Evolutionary conservation across 2,329 filamentous ascomycete genomes (phyloP).

Genomic region (Aspergillus uvarum): DNA sequence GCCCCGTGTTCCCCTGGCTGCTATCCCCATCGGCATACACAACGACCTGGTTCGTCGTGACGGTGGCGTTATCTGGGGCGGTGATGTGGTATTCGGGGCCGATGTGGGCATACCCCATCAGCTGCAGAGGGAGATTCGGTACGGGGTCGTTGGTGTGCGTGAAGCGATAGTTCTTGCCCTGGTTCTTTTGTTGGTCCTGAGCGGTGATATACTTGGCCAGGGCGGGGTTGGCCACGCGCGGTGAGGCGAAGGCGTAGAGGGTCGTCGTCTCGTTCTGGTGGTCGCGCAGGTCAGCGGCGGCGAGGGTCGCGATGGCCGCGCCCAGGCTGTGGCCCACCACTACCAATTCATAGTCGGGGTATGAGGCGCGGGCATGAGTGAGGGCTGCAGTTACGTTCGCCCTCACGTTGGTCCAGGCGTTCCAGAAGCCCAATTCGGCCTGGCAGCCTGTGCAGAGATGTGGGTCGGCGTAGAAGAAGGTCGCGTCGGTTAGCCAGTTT

Average conservation of each 20-base stretch:
- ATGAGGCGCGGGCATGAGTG: constrained; percentile 14
- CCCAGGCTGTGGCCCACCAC: constrained; percentile 67
- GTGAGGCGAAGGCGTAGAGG: constrained; percentile 67
- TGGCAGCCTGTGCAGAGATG: constrained; percentile 46
- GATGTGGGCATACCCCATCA: constrained; percentile 64
- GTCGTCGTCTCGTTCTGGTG: constrained; percentile 50
- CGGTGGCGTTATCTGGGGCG: constrained; percentile 25
- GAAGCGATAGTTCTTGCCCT: constrained; percentile 59
- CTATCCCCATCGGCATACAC: constrained; percentile 26
- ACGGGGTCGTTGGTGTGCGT: constrained; percentile 69
- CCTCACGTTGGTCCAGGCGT: constrained; percentile 42
- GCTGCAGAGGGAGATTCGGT: constrained; percentile 63
- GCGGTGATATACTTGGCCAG: constrained; percentile 56
- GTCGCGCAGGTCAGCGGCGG: constrained; percentile 56
- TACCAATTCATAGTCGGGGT: constrained; percentile 42
- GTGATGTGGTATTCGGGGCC: constrained; percentile 67
- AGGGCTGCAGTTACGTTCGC: constrained; percentile 39
- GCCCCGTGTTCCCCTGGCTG: constrained; percentile 25
- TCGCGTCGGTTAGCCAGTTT: constrained; percentile 30
- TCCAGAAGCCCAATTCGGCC: constrained; percentile 49
- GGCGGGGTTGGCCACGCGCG: constrained; percentile 61
- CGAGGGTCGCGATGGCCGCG: constrained; percentile 63
- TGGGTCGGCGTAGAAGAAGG: constrained; percentile 31
- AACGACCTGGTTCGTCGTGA: constrained; percentile 20
- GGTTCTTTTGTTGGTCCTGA: constrained; percentile 41